Conservation (phyloP, 345 rosid species). For the Eucalyptus regnans region DNA sequence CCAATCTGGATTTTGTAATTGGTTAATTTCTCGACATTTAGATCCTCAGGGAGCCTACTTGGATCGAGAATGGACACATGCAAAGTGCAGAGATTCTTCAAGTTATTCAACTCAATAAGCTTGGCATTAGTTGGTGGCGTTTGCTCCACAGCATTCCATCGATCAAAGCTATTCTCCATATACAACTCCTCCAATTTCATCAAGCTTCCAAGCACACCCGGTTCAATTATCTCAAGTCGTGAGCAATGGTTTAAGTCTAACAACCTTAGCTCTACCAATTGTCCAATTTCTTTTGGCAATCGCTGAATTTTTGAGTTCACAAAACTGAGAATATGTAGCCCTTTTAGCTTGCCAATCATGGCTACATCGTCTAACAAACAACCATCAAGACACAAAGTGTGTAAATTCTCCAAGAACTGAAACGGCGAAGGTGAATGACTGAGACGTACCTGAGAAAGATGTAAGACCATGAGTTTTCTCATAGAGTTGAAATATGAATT, state of each 20-base stretch:
- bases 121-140: rapidly evolving
- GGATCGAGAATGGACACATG: rapidly evolving
- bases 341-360: neutral
- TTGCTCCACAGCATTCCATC: rapidly evolving
- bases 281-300: neutral
- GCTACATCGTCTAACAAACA: neutral
- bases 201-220: neutral
- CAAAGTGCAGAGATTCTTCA: neutral
- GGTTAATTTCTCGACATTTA: neutral
- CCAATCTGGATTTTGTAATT: neutral
- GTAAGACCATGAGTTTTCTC: neutral
- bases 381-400: neutral
- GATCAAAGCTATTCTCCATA: neutral
- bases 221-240: neutral
- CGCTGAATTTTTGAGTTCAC: neutral
- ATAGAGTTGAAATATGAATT: neutral
- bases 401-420: neutral
- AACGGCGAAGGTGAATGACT: rapidly evolving
- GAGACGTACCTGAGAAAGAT: rapidly evolving
- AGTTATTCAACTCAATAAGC: neutral
- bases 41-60: neutral
- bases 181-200: neutral
- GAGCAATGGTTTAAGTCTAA: neutral
- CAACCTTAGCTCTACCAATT: neutral
- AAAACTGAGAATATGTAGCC: neutral